phyloP scores from a whole-genome alignment of 768 basidiomycete species.

The Wakefieldia striispora region DNA sequence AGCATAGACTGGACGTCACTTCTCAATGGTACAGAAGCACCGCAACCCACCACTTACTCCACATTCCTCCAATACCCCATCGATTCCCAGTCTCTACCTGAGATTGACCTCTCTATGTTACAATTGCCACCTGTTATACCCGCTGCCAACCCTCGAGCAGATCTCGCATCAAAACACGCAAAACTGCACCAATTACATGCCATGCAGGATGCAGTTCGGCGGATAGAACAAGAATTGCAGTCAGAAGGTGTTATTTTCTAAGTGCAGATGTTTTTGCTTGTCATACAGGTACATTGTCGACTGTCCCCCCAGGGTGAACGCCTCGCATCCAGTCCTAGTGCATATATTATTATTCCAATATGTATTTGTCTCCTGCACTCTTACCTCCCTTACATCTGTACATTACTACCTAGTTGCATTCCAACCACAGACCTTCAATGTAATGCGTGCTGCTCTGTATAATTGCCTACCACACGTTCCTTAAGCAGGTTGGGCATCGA shows the following conservation, averaged over 20 bases:
- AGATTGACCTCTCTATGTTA: conserved; percentile 26
- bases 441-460: too few relatives aligned
- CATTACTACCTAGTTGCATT: too few relatives aligned
- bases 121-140: conserved; percentile 17
- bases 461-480: too few relatives aligned
- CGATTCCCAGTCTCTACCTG: conserved; percentile 8
- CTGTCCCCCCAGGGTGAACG: conserved; percentile 4
- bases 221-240: conserved; percentile 33
- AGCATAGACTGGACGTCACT: conserved; percentile 16
- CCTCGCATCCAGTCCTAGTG: neutral
- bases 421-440: too few relatives aligned
- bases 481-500: too few relatives aligned
- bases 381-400: too few relatives aligned
- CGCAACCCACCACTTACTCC: neutral
- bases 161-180: conserved; percentile 7
- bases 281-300: neutral
- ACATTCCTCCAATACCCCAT: conserved; percentile 2
- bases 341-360: conserved; percentile 20
- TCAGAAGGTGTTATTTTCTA: conserved; percentile 18
- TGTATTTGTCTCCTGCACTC: conserved; percentile 5
- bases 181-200: conserved; percentile 22
- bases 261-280: neutral
- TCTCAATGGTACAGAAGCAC: neutral
- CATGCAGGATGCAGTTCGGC: conserved; percentile 35
- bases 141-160: neutral